Evolutionary conservation across 768 basidiomycete species (phyloP), one percentile per base, ranked within the genome.

Genomic region (Lentinula lateritia): DNA sequence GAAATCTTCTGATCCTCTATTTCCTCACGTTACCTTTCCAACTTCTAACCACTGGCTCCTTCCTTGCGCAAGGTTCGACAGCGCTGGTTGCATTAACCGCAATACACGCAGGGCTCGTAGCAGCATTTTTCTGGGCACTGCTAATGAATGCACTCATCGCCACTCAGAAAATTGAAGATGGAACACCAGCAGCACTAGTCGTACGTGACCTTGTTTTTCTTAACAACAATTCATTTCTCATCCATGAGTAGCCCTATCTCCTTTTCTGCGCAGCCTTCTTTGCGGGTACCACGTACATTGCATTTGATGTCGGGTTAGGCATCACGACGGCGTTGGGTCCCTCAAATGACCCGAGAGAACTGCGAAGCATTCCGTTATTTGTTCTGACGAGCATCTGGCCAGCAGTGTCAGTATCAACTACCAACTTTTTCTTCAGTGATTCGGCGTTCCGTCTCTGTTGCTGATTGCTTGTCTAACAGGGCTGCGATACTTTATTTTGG

Each of bases 81-180:
- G 75, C 84, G 0, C 79, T 96, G 23, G 83, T 88, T 18, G 83
- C 83, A 32, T 66, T 96, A 62, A 82, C 86, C 13, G 89, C 93
- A 0, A 77, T 96, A 8, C 95, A 97, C 64, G 86, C 90, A 1
- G 94, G 87, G 3, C 63, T 87, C 16, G 83, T 95, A 48, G 87
- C 85, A 3, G 82, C 88, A 3, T 74, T 93, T 4, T 95, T 94
- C 70, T 94, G 93, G 90, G 68, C 81, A 6, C 75, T 93, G 64
- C 76, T 92, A 57, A 91, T 81, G 36, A 93, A 91, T 72, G 90
- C 81, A 8, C 74, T 93, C 62, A 82, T 94, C 20, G 86, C 88
- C 39, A 91, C 89, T n/a, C 96, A 98, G 73, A 70, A 95, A 53
- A 90, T 98, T 59, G 96, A 98, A 71, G 96, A 92, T 68, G 96